phyloP scores from a whole-genome alignment of 78 protist genomes.

The Dictyostelium brefeldianum region DNA sequence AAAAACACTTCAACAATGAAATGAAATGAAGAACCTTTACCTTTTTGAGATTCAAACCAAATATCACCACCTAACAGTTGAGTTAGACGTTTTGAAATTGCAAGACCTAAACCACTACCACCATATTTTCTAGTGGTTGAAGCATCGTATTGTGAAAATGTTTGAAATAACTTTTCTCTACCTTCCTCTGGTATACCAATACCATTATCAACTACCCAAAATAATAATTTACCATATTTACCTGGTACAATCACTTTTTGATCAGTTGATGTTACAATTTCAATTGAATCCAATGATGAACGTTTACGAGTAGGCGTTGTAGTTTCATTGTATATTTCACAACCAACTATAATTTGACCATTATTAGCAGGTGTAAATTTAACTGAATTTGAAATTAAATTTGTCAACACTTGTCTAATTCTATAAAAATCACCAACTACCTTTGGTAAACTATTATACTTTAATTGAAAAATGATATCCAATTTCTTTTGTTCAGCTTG shows the following conservation, averaged over 20 bases:
- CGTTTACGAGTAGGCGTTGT: background rate
- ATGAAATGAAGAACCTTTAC: slow-evolving; percentile 42
- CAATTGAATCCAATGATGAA: background rate
- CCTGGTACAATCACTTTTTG: background rate
- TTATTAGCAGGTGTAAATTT: slow-evolving; percentile 18
- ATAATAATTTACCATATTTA: slow-evolving; percentile 39
- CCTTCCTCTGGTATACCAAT: slow-evolving; percentile 81
- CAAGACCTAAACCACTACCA: slow-evolving; percentile 74
- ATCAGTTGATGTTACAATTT: background rate
- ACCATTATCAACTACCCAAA: slow-evolving; percentile 84
- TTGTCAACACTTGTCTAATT: slow-evolving; percentile 68
- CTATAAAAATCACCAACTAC: slow-evolving; percentile 59
- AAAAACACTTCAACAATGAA: slow-evolving; percentile 59
- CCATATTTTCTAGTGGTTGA: slow-evolving; percentile 74
- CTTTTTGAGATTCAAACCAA: slow-evolving; percentile 39
- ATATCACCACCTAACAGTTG: slow-evolving; percentile 76
- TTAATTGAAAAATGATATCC: slow-evolving; percentile 45
- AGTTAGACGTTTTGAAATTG: slow-evolving; percentile 51
- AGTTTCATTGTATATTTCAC: slow-evolving; percentile 15
- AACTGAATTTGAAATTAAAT: slow-evolving; percentile 48
- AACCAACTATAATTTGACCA: slow-evolving; percentile 39
- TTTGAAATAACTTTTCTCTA: slow-evolving; percentile 70
- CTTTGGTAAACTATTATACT: slow-evolving; percentile 3
- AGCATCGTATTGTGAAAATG: slow-evolving; percentile 83
- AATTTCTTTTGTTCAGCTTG: slow-evolving; percentile 63